phyloP scores from a whole-genome alignment of 352 stramenopile species.

The Hyaloperonospora arabidopsidis region DNA sequence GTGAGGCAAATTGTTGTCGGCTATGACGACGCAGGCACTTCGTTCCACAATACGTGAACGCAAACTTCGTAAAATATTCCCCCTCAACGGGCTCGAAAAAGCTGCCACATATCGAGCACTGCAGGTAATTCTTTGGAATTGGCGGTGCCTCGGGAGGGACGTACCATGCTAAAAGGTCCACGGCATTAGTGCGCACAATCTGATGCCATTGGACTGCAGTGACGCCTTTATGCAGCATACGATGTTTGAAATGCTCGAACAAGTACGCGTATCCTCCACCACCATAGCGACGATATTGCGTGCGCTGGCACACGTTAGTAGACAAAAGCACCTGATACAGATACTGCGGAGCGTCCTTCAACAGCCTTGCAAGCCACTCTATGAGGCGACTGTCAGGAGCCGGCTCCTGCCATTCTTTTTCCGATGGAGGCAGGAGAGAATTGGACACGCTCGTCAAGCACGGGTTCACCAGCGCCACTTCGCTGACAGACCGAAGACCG shows the following conservation, averaged over 20 bases:
- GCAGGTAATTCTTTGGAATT: slow-evolving; percentile 64
- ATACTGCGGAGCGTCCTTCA: slow-evolving; percentile 22
- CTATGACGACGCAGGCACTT: slow-evolving; percentile 79
- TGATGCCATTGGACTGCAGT: slow-evolving; percentile 35
- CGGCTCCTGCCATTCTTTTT: slow-evolving; percentile 19
- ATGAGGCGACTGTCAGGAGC: slow-evolving; percentile 39
- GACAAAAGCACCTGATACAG: slow-evolving; percentile 48
- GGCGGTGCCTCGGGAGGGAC: slow-evolving; percentile 36
- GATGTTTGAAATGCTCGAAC: slow-evolving; percentile 41
- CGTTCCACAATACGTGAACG: slow-evolving; percentile 73
- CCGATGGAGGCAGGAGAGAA: neutral
- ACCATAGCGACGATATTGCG: slow-evolving; percentile 63
- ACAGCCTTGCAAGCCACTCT: slow-evolving; percentile 27
- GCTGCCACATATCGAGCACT: slow-evolving; percentile 64
- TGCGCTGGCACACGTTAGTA: slow-evolving; percentile 50
- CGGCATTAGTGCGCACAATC: slow-evolving; percentile 36
- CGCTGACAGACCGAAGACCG: slow-evolving; percentile 54
- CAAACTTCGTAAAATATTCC: slow-evolving; percentile 84
- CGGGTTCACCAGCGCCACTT: slow-evolving; percentile 37
- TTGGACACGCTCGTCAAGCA: slow-evolving; percentile 3
- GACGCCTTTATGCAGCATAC: slow-evolving; percentile 28
- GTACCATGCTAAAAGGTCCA: slow-evolving; percentile 59
- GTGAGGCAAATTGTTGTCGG: slow-evolving; percentile 36
- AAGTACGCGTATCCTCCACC: slow-evolving; percentile 61
- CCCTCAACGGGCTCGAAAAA: slow-evolving; percentile 78